Evolutionary conservation across 495 filamentous ascomycete species (phyloP), one percentile per base, ranked within the genome.

Genomic region (Aspergillus funiculosus): DNA sequence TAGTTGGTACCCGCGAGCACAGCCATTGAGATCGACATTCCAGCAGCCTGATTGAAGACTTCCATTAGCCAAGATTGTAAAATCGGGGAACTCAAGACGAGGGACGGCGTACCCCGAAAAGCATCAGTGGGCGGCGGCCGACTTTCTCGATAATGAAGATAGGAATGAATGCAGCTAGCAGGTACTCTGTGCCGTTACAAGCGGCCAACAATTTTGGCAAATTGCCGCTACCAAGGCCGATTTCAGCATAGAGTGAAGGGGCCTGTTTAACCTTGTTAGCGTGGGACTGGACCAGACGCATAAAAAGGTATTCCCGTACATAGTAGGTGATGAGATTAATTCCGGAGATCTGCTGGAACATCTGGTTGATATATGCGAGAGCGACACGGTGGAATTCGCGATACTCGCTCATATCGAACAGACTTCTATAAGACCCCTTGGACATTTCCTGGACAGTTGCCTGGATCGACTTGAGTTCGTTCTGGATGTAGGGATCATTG

Each of bases 321-420:
- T 89, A 89, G 56, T 87, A 86, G 0, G 82, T 84, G 48, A 87
- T 82, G 11, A 89, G 55, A 49, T 88, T 88, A 56, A 89, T 87
- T 10, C 86, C 86, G 0, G 73, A 77, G 24, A 86, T 80, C 51
- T 89, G 84, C 55, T 88, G 85, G 66, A 87, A 87, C 68, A 85
- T 75, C 50, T 88, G 85, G 60, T 85, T 87, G 59, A 86, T 75
- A 53, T 86, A 86, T 25, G 76, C 85, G 21, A 89, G 69, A 19
- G 80, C 59, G 0, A 77, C 79, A 9, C 87, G 79, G 61, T 89
- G 86, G 53, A 90, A 77, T 56, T 87, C 82, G 20, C 86, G 77
- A 54, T 88, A 76, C 46, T 79, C 75, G 48, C 73, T 77, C 77
- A 83, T 85, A 14, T 77, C 82, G 61, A 89, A 87, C 42, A 83